Evolutionary conservation across 2,329 filamentous ascomycete species (phyloP), one percentile per base, ranked within the genome.

Genomic region (Fusarium proliferatum): DNA sequence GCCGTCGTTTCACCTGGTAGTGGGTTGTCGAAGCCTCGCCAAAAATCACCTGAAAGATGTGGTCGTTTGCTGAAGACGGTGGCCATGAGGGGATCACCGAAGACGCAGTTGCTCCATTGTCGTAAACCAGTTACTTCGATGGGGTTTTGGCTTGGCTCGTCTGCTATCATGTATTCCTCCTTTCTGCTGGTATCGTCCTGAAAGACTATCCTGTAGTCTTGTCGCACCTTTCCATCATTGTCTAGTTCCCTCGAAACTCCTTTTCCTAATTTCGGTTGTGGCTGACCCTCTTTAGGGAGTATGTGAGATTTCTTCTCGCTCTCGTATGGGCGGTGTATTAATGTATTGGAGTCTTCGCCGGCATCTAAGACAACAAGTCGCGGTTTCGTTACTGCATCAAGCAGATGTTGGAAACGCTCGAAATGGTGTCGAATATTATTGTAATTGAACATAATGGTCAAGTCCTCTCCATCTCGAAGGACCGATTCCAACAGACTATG

Each of bases 401-500:
- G 80, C 6, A 86, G 64, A 61, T 86, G 82, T 16, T 83, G 79
- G 33, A 90, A 83, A 16, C 87, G 83, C 42, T 82, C 78, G 62
- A 88, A 87, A n/a, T 89, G 86, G 17, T 80, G 79, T 55, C 90
- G 83, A 6, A 92, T 86, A 9, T 83, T 80, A 30, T 85, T 83
- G 72, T 92, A 92, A 8, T 86, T 86, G n/a, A 92, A 81, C 30
- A 86, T 85, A 7, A 92, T 84, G 2, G 85, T 84, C 81, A 88
- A 85, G 71, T 91, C 89, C 77, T 92, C 90, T 2, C 86, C 88
- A 70, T 92, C 90, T 15, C 88, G 83, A 23, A 92, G 78, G 6
- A 89, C 81, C 2, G 84, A 84, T 71, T 92, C 90, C 13, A 91
- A 78, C 61, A 92, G 79, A 6, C 84, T 81, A 43, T 88, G 85